Conservation (phyloP, 2,329 filamentous ascomycete species). For the Arthrobotrys sphaeroides region DNA sequence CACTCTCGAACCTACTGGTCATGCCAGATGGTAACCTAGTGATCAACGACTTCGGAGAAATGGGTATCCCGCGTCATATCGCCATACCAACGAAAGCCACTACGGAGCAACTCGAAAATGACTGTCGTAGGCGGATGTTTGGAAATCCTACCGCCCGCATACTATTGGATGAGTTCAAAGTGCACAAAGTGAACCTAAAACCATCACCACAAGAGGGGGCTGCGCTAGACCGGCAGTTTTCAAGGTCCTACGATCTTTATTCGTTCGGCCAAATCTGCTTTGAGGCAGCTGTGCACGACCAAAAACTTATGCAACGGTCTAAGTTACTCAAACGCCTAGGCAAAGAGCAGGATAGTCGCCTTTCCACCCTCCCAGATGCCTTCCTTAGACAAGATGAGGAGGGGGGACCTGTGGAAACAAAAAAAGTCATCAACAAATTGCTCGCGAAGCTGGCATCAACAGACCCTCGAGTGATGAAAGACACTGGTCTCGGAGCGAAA, state of each 20-base stretch:
- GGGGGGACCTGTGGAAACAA: not conserved
- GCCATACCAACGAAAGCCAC: no score
- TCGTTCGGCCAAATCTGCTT: not conserved
- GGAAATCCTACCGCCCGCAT: not conserved
- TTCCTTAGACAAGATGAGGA: not conserved
- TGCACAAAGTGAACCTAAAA: not conserved
- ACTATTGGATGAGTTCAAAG: not conserved
- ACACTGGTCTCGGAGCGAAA: no score
- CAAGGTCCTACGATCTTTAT: conserved; percentile 1
- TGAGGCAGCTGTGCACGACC: not conserved
- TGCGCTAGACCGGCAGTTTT: not conserved
- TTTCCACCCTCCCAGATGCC: not conserved
- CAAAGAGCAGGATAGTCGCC: not conserved
- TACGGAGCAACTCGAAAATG: not conserved
- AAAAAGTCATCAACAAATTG: not conserved
- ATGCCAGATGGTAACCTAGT: not conserved
- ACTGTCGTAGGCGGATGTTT: not conserved
- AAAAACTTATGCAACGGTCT: not conserved
- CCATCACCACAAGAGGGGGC: no score
- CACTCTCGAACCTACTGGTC: not conserved
- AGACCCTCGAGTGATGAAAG: no score
- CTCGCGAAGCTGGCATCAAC: not conserved
- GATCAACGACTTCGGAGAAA: not conserved
- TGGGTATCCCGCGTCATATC: not conserved
- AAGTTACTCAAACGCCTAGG: not conserved